Base-by-base conservation (phyloP, 179 eudicot genomes). In the Actinidia polygama region DNA sequence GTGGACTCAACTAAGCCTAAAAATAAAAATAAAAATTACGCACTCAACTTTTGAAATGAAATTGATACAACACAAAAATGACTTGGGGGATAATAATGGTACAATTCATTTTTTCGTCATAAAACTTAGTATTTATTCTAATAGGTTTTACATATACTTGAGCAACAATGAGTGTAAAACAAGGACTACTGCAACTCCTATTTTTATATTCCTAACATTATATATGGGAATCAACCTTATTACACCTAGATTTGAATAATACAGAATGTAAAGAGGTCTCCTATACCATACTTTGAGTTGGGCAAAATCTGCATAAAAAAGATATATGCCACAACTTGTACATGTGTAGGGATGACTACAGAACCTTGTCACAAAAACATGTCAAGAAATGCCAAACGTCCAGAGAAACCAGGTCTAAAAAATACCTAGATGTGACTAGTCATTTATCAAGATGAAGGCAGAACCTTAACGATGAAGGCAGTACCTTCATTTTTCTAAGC, bases 331-430 rank as follows among this genome's bases (percentile, higher is more conserved):
- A 14, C 21, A 6, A 68, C 49, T 30, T 12, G 49, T 68, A 15
- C 73, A 68, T 1, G 49, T 36, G 26, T 36, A 15, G 73, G 47
- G 16, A 68, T 26, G 47, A 47, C 18, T 68, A 68, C 16, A 58
- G 36, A 68, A 68, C 19, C 1, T 59, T 26, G 49, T 68, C 21
- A 46, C 50, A 68, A 5, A 14, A 68, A 30, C 71, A 67, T 30
- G 47, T 67, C 46, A 26, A 46, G 69, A 23, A 24, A 23, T 24
- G 12, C 73, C n/a, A n/a, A 68, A 68, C 49, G 40, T 46, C 47
- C 46, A 68, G 73, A 68, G 73, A n/a, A 40, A 68, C 49, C 73
- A 30, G 72, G n/a, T n/a, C n/a, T n/a, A n/a, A n/a, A n/a, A n/a
- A n/a, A n/a, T n/a, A n/a, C n/a, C n/a, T n/a, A n/a, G n/a, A n/a